phyloP scores from a whole-genome alignment of 2,329 filamentous ascomycete species.

The Fusarium duplospermum region DNA sequence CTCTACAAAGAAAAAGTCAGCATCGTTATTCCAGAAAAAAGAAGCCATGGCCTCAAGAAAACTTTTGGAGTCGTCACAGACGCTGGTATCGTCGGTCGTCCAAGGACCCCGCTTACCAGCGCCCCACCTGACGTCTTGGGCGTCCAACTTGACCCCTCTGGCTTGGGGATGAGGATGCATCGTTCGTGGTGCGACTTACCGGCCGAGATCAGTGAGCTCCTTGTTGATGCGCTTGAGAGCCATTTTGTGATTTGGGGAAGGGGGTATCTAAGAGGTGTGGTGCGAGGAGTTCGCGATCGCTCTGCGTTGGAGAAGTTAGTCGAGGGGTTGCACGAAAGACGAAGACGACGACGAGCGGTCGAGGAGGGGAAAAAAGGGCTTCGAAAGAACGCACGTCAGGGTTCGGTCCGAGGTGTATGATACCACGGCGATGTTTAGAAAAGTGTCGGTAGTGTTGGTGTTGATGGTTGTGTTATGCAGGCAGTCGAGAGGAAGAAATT shows the following conservation, averaged over 20 bases:
- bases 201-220: constrained; percentile 90
- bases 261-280: constrained; percentile 44
- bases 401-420: constrained; percentile 36
- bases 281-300: constrained; percentile 44
- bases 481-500: constrained; percentile 31
- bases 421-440: constrained; percentile 7
- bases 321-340: constrained; percentile 18
- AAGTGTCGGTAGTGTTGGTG: constrained; percentile 17
- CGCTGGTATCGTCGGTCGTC: constrained; percentile 28
- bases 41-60: not conserved
- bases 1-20: constrained; percentile 66
- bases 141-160: constrained; percentile 42
- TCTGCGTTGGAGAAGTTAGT: constrained; percentile 43
- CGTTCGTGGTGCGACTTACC: constrained; percentile 66
- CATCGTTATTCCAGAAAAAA: not conserved
- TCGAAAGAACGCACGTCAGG: constrained; percentile 45
- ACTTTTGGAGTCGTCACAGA: constrained; percentile 20
- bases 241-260: constrained; percentile 65
- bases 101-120: constrained; percentile 50
- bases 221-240: constrained; percentile 96
- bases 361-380: constrained; percentile 14
- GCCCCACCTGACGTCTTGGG: constrained; percentile 54
- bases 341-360: constrained; percentile 11
- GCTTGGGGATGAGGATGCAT: constrained; percentile 27
- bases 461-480: constrained; percentile 23